These are phyloP conservation scores for Spergularia marina DNA, from an alignment of 148 eudicot genomes.

Conservation along the genomic window DNA sequence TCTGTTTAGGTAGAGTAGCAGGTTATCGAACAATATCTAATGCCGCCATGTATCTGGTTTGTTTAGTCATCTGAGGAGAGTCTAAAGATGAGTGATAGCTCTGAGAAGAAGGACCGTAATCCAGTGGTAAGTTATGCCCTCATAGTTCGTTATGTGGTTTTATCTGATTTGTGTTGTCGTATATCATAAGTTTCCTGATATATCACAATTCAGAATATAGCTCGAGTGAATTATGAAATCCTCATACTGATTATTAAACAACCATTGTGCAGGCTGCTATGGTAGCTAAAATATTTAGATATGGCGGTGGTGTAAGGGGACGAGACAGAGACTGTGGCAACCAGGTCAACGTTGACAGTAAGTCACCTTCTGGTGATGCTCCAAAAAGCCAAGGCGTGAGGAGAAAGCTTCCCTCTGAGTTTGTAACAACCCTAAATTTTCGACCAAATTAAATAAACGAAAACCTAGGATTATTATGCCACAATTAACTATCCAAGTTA, in stretches of 20 bases:
- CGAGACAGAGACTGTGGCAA: neutral
- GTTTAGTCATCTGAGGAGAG: neutral
- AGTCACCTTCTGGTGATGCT: neutral
- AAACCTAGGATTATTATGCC: no score
- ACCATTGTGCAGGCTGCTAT: neutral
- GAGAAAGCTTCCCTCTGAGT: no score
- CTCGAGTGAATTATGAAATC: neutral
- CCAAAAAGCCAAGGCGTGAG: no score
- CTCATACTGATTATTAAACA: neutral
- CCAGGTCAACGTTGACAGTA: neutral
- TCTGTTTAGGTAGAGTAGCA: neutral
- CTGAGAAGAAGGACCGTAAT: neutral
- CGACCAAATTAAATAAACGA: no score
- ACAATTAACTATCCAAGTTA: no score
- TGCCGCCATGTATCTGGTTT: neutral
- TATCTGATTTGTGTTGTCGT: neutral
- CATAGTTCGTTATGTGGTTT: no score
- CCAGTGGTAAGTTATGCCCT: neutral
- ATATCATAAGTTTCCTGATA: neutral
- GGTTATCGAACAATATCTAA: neutral
- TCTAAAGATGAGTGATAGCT: neutral
- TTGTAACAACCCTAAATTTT: no score
- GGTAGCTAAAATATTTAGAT: neutral
- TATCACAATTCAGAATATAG: neutral
- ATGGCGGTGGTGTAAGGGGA: neutral